Conservation (phyloP, 176 grass and related monocot species). For the Oryza glaberrima region DNA sequence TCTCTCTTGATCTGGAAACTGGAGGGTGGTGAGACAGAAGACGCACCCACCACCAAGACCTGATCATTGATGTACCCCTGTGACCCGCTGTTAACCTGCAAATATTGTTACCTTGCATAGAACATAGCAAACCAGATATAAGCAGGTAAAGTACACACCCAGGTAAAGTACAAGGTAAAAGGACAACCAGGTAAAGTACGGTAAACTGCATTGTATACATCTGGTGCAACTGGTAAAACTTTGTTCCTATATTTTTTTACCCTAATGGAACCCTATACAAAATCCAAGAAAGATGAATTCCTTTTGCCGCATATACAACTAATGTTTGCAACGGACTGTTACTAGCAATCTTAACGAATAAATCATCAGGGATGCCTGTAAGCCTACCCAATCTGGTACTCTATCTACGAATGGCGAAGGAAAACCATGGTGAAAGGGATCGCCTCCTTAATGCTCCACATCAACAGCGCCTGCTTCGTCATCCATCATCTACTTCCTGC, state of each 20-base stretch:
- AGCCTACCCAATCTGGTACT: conserved; percentile 27
- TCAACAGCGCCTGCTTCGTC: background rate
- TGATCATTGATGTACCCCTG: background rate
- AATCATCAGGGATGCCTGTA: conserved; percentile 20
- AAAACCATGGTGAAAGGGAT: conserved; percentile 12
- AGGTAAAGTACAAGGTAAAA: too few relatives aligned
- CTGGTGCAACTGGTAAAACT: conserved; percentile 6
- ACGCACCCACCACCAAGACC: background rate
- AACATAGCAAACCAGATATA: background rate
- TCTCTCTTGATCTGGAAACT: background rate
- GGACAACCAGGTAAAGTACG: background rate
- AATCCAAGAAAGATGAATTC: conserved; percentile 16
- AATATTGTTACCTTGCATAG: background rate
- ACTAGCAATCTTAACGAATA: conserved; percentile 40
- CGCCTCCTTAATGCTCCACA: background rate
- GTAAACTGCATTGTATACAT: conserved; percentile 13
- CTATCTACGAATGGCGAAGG: conserved; percentile 19
- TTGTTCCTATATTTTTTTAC: conserved; percentile 22
- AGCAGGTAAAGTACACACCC: too few relatives aligned
- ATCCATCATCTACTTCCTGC: conserved; percentile 16
- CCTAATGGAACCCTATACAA: conserved; percentile 45
- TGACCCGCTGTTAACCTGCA: background rate
- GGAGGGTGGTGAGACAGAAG: too few relatives aligned
- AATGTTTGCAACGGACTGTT: conserved; percentile 25
- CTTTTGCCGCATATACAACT: conserved; percentile 40